These are phyloP conservation scores for Paramecium caudatum DNA, from an alignment of 73 alveolate genomes.

Conservation along the genomic window DNA sequence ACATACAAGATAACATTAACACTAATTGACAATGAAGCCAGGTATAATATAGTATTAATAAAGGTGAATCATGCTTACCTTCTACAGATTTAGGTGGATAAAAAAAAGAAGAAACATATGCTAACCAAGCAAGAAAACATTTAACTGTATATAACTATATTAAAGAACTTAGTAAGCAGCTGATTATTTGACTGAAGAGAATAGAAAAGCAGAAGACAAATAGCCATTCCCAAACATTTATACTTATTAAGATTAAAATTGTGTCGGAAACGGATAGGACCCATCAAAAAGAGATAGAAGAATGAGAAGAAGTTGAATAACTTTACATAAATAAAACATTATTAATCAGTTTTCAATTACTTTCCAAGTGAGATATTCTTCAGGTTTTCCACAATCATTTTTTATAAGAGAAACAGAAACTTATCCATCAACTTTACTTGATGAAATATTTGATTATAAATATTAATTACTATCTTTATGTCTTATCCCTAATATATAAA, in stretches of 20 bases:
- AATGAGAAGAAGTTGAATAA: constrained; percentile 50
- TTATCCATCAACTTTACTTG: neutral
- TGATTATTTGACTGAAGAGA: constrained; percentile 51
- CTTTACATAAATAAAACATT: constrained; percentile 8
- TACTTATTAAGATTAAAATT: constrained; percentile 37
- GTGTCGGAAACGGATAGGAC: constrained; percentile 65
- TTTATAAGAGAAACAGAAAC: neutral
- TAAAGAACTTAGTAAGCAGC: neutral
- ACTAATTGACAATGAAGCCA: constrained; percentile 15
- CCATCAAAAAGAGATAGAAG: constrained; percentile 69
- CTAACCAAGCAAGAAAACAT: constrained; percentile 41
- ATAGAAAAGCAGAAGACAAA: constrained; percentile 45
- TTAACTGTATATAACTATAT: neutral
- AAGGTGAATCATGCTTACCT: constrained; percentile 67
- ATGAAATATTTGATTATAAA: neutral
- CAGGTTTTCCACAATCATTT: constrained; percentile 9
- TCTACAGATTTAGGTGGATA: constrained; percentile 48
- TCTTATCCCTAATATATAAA: neutral
- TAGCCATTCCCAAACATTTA: constrained; percentile 62
- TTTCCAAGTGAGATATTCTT: neutral
- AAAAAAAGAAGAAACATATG: constrained; percentile 43
- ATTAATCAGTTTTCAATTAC: constrained; percentile 19
- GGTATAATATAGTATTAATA: neutral
- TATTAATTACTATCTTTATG: neutral
- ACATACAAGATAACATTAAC: constrained; percentile 23